These are phyloP conservation scores for Phytophthora pinifolia DNA, from an alignment of 352 stramenopile species.

Conservation along the genomic window DNA sequence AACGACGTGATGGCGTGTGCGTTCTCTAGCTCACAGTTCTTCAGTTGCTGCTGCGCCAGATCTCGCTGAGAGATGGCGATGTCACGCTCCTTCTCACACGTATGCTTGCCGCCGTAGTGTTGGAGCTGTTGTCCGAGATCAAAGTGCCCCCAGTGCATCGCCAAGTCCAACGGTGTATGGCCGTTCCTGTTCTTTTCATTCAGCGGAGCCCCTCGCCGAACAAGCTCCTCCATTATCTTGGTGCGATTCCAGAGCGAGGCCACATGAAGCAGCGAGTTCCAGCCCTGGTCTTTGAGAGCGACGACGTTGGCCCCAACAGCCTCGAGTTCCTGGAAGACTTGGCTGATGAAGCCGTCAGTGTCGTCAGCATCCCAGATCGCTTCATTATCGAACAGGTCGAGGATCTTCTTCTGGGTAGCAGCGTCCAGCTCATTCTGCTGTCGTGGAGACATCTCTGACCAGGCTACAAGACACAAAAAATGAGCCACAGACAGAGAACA, in stretches of 20 bases:
- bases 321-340: conserved; percentile 43
- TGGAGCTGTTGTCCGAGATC: conserved; percentile 54
- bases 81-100: conserved; percentile 57
- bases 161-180: conserved; percentile 55
- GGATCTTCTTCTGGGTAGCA: conserved; percentile 26
- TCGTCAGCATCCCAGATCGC: conserved; percentile 58
- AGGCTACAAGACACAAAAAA: neutral
- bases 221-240: conserved; percentile 48
- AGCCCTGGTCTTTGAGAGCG: conserved; percentile 36
- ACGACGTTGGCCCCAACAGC: conserved; percentile 19
- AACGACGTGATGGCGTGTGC: conserved; percentile 33
- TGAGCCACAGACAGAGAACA: conserved; percentile 2
- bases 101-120: conserved; percentile 62
- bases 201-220: conserved; percentile 41
- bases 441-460: conserved; percentile 14
- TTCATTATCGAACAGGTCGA: conserved; percentile 60
- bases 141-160: conserved; percentile 56
- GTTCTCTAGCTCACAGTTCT: conserved; percentile 38
- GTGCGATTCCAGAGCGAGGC: conserved; percentile 56
- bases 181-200: conserved; percentile 52
- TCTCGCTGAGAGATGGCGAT: conserved; percentile 56
- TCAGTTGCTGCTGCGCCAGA: conserved; percentile 37
- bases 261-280: conserved; percentile 51
- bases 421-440: conserved; percentile 19
- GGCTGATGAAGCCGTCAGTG: conserved; percentile 48